Conservation (phyloP, 164 flowering plant species). For the Litsea cubeba region DNA sequence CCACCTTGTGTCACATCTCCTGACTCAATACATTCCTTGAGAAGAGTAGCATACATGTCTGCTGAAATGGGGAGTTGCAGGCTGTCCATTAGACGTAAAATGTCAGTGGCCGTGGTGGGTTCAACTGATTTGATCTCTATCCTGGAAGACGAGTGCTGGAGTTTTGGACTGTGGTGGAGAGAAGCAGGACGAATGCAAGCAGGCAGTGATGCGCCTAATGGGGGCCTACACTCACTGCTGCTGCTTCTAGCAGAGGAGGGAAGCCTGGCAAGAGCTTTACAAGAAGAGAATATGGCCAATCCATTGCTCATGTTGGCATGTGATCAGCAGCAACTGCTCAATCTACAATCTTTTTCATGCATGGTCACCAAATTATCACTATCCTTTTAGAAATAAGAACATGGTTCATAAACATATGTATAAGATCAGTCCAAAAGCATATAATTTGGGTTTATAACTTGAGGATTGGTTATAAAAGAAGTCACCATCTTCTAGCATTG, state of each 20-base stretch:
- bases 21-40: conserved; percentile 46
- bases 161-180: background rate
- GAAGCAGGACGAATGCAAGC: conserved; percentile 1
- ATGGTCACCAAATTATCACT: no score
- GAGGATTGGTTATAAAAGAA: no score
- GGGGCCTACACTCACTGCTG: background rate
- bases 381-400: no score
- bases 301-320: background rate
- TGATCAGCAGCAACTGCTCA: background rate
- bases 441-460: no score
- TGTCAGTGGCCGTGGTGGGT: conserved; percentile 20
- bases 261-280: background rate
- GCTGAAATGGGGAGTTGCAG: conserved; percentile 35
- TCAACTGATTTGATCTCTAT: background rate
- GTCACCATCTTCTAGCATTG: no score
- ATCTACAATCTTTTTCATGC: no score
- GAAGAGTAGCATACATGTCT: conserved; percentile 44
- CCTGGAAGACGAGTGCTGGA: background rate
- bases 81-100: conserved; percentile 46
- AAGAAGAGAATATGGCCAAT: background rate
- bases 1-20: conserved; percentile 29
- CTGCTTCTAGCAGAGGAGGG: background rate
- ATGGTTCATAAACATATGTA: no score
- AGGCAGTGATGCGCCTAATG: background rate
- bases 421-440: no score